Conservation (phyloP, 2,329 filamentous ascomycete species). For the Arthrobotrys entomopaga region DNA sequence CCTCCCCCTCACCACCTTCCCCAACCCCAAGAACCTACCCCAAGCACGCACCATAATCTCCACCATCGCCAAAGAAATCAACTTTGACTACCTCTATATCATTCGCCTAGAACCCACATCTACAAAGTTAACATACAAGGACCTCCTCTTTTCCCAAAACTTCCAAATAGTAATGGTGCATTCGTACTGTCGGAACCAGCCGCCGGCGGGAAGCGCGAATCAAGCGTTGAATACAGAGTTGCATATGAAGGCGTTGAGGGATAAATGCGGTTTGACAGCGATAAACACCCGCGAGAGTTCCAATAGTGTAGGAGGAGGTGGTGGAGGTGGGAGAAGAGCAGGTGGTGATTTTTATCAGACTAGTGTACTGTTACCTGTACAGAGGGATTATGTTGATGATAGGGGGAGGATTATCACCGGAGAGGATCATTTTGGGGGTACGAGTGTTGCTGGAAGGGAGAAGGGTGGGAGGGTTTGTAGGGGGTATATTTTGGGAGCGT, state of each 20-base stretch:
- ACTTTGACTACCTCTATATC: slow-evolving; percentile 53
- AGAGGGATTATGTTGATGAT: slow-evolving; percentile 44
- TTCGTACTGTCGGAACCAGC: slow-evolving; percentile 44
- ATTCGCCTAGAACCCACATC: slow-evolving; percentile 44
- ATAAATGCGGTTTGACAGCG: slow-evolving; percentile 38
- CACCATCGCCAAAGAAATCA: slow-evolving; percentile 35
- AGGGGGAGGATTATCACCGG: slow-evolving; percentile 20
- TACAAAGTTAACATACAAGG: slow-evolving; percentile 27
- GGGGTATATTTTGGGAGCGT: slow-evolving; percentile 48
- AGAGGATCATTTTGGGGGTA: too few species aligned
- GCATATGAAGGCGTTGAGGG: slow-evolving; percentile 38
- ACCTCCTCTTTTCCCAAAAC: slow-evolving; percentile 22
- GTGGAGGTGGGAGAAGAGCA: background rate
- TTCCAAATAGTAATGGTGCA: slow-evolving; percentile 47
- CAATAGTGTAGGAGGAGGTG: background rate
- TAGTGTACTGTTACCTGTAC: slow-evolving; percentile 40
- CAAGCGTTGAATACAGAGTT: slow-evolving; percentile 50
- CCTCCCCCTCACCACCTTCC: slow-evolving; percentile 30
- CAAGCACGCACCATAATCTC: slow-evolving; percentile 36
- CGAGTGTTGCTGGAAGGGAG: slow-evolving; percentile 1
- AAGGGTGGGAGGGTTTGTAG: slow-evolving; percentile 35
- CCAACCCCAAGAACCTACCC: slow-evolving; percentile 20
- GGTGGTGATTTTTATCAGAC: slow-evolving; percentile 41
- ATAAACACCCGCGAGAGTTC: slow-evolving; percentile 21
- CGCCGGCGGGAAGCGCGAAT: slow-evolving; percentile 39